A percentile compares a stretch with the other conserved stretches of the same genome.
These are phyloP conservation scores for Pichia sp. DNA, from an alignment of 1,139 yeast species.

Conservation along the genomic window DNA sequence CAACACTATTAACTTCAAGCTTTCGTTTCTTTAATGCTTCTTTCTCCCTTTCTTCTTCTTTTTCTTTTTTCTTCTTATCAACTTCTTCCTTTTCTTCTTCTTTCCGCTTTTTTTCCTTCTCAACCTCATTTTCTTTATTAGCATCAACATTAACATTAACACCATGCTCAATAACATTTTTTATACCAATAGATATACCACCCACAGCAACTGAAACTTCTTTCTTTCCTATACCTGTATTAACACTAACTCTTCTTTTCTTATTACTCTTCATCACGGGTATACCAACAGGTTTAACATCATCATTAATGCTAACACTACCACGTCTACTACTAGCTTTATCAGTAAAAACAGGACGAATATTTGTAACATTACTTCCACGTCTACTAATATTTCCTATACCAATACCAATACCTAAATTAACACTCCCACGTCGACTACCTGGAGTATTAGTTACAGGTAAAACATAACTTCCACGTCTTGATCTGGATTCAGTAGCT, in stretches of 20 bases:
- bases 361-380: neutral
- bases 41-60: neutral
- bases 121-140: neutral
- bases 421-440: constrained; percentile 7
- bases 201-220: constrained; percentile 12
- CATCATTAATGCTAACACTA: neutral
- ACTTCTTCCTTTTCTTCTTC: neutral
- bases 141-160: neutral
- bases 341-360: neutral
- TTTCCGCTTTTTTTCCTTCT: constrained; percentile 1
- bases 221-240: neutral
- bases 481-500: neutral
- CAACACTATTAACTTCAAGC: neutral
- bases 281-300: neutral
- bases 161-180: constrained; percentile 3
- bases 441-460: constrained; percentile 1
- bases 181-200: constrained; percentile 11
- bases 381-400: constrained; percentile 4
- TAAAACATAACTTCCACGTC: constrained; percentile 9
- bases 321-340: constrained; percentile 6
- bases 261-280: constrained; percentile 8
- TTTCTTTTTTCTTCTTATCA: neutral
- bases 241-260: constrained; percentile 8
- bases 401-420: neutral
- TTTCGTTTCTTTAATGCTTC: neutral